Percentiles rank a stretch among this genome's conserved stretches.
Evolutionary conservation across 1,284 basidiomycete species (phyloP).

Genomic region (Apiotrichum mycotoxinovorans): DNA sequence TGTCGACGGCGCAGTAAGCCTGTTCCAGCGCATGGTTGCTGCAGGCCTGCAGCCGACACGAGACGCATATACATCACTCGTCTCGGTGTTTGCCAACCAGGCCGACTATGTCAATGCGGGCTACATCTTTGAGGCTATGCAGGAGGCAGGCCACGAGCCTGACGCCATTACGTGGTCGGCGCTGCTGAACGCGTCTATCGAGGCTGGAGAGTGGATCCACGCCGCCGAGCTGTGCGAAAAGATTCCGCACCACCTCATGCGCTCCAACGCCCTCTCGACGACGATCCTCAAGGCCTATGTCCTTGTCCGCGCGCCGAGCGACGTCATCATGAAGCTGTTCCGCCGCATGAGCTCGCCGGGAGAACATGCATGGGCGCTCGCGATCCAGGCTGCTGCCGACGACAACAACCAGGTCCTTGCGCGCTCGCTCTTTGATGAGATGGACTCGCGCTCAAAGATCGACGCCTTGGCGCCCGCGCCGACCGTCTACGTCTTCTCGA

Average conservation of each 20-base stretch:
- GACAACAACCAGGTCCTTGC: slow-evolving; percentile 66
- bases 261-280: slow-evolving; percentile 49
- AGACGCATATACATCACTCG: slow-evolving; percentile 64
- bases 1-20: slow-evolving; percentile 55
- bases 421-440: slow-evolving; percentile 63
- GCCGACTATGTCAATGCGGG: slow-evolving; percentile 68
- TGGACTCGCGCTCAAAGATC: slow-evolving; percentile 55
- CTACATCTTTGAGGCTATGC: slow-evolving; percentile 58
- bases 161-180: slow-evolving; percentile 64
- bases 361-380: slow-evolving; percentile 63
- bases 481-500: slow-evolving; percentile 66
- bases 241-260: slow-evolving; percentile 43
- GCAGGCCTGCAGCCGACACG: slow-evolving; percentile 55
- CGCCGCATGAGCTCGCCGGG: slow-evolving; percentile 50
- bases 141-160: slow-evolving; percentile 57
- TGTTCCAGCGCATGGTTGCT: slow-evolving; percentile 64
- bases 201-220: slow-evolving; percentile 63
- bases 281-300: slow-evolving; percentile 83
- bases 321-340: slow-evolving; percentile 65
- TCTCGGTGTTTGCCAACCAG: slow-evolving; percentile 64
- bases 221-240: slow-evolving; percentile 28
- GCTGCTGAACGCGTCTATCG: slow-evolving; percentile 79
- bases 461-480: slow-evolving; percentile 30
- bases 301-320: slow-evolving; percentile 70
- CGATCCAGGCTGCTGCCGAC: slow-evolving; percentile 82